Evolutionary conservation across 257 asterid species (phyloP).

Genomic region (Jacaranda mimosifolia): DNA sequence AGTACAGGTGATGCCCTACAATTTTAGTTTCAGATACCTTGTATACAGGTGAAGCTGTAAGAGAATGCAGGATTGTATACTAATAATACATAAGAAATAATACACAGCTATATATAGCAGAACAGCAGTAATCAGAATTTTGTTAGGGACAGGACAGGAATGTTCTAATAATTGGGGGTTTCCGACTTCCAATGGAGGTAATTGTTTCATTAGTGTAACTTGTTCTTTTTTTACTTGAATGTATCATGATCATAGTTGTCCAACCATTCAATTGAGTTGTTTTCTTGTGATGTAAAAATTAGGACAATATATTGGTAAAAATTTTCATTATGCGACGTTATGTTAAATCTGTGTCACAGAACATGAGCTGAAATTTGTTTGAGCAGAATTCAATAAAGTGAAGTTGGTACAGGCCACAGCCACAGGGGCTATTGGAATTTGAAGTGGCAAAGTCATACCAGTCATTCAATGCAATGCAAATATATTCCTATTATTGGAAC

Average conservation of each 20-base stretch:
- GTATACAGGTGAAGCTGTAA: constrained; percentile 40
- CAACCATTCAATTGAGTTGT: no score
- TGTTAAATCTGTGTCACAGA: no score
- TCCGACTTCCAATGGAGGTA: background rate
- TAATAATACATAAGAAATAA: background rate
- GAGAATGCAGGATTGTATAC: constrained; percentile 22
- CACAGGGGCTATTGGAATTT: no score
- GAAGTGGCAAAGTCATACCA: no score
- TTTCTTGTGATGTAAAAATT: no score
- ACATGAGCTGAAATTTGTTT: no score
- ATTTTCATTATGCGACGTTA: no score
- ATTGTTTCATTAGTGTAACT: background rate
- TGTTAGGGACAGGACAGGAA: background rate
- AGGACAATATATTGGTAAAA: no score
- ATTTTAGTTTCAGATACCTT: constrained; percentile 84
- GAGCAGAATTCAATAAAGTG: no score
- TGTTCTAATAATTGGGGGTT: constrained; percentile 15
- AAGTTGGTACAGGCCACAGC: no score
- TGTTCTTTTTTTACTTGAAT: background rate
- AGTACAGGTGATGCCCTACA: constrained; percentile 69
- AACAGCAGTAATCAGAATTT: constrained; percentile 31
- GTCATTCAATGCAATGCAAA: no score
- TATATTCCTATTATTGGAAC: no score
- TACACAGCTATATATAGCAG: constrained; percentile 13
- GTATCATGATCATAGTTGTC: background rate